Base-by-base conservation (phyloP, 2,329 filamentous ascomycete genomes). In the Arthrobotrys iridis region DNA sequence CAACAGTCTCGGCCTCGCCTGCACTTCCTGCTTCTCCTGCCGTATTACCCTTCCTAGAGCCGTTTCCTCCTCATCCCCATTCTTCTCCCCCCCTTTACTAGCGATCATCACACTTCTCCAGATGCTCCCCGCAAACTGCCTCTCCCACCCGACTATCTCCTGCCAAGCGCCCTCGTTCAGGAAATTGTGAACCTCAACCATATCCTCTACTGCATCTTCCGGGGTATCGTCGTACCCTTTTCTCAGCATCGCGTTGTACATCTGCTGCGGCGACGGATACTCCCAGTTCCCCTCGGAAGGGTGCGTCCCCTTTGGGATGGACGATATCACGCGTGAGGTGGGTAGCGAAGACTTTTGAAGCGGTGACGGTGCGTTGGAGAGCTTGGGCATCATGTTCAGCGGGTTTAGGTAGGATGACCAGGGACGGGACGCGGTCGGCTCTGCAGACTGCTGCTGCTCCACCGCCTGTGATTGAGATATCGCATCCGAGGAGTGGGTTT, bases 151-250 rank as follows among this genome's bases (percentile, higher is more conserved):
- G 78, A 95, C 87, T 80, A 99, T 96, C 85, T 99, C 95, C 15
- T 88, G 87, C 95, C 95, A 99, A 5, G 95, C 95, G 77, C 95
- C 95, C 82, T 99, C 95, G 82, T 99, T 99, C 72, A 99, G 83
- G 80, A 97, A 98, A 83, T 99, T 99, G 85, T 99, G 95, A 8
- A 98, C 93, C 0, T 93, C 91, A 4, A 99, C 95, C 95, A 99
- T 99, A 80, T 90, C 90, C 83, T 97, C 93, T 11, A 99, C 93
- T 2, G 93, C 93, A 18, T 94, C 95, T 64, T 93, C 88, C 66
- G 96, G 93, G 0, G 95, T 98, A 81, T 98, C 93, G 0, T 91
- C 93, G 83, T 97, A 95, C 71, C 95, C 95, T 83, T 99, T 99
- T 77, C 95, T 90, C 76, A 98, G 85, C 83, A 99, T 90, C 5